Percentiles rank a stretch among this genome's conserved stretches.
These are phyloP conservation scores for Mixia osmundae DNA, from an alignment of 1,284 basidiomycete genomes.

Conservation along the genomic window DNA sequence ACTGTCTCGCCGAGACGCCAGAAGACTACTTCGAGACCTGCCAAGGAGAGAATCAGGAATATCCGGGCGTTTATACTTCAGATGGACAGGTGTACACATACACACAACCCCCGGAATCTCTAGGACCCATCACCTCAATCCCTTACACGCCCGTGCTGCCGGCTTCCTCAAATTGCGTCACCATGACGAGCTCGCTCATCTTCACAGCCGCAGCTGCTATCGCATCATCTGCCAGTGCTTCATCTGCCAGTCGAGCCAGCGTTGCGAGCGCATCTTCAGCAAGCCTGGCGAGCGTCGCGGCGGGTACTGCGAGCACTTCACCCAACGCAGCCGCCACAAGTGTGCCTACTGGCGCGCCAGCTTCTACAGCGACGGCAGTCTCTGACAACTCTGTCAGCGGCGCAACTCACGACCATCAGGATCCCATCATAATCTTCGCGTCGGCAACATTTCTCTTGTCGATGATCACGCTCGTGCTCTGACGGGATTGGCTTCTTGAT, in stretches of 20 bases:
- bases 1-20: slow-evolving; percentile 10
- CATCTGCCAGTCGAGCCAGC: slow-evolving; percentile 7
- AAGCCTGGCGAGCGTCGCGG: too few relatives aligned
- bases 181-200: slow-evolving; percentile 32
- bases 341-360: too few relatives aligned
- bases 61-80: slow-evolving; percentile 9
- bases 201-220: slow-evolving; percentile 22
- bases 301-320: too few relatives aligned
- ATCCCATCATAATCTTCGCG: too few relatives aligned
- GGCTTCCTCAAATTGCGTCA: slow-evolving; percentile 37
- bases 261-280: too few relatives aligned
- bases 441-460: too few relatives aligned
- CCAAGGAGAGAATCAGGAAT: slow-evolving; percentile 12
- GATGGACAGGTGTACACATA: slow-evolving; percentile 21
- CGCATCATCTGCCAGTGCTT: slow-evolving; percentile 13
- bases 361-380: too few relatives aligned
- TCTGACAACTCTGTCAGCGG: too few relatives aligned
- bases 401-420: too few relatives aligned
- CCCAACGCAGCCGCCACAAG: too few relatives aligned
- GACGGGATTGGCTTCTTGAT: too few relatives aligned
- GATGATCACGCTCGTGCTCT: too few relatives aligned
- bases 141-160: slow-evolving; percentile 39
- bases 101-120: slow-evolving; percentile 35
- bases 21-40: slow-evolving; percentile 13
- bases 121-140: slow-evolving; percentile 33